phyloP scores from a whole-genome alignment of 345 rosid genomes.

The Limnanthes douglasii region DNA sequence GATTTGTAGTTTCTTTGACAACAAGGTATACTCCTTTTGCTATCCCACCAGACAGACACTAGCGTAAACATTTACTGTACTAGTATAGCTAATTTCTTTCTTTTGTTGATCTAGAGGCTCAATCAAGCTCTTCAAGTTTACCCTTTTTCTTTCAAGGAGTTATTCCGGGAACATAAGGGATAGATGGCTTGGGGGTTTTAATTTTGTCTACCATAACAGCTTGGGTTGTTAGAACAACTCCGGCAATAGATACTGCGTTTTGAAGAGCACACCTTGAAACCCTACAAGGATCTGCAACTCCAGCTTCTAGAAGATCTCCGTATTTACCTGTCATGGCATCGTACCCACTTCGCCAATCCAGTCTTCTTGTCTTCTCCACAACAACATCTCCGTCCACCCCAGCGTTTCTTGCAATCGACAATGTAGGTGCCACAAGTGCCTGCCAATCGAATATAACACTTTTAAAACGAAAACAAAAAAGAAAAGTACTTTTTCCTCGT shows the following conservation, averaged over 20 bases:
- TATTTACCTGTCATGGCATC: conserved; percentile 61
- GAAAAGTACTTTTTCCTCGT: too few species aligned
- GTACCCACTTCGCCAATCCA: conserved; percentile 59
- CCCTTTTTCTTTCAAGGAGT: conserved; percentile 24
- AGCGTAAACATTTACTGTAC: too few species aligned
- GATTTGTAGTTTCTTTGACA: too few species aligned
- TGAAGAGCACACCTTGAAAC: conserved; percentile 75
- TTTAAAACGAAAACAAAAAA: not conserved
- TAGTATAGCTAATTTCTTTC: too few species aligned
- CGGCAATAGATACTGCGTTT: conserved; percentile 74
- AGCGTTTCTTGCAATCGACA: conserved; percentile 63
- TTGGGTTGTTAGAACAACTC: conserved; percentile 62
- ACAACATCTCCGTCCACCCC: conserved; percentile 67
- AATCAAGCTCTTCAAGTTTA: too few species aligned
- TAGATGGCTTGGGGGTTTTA: conserved; percentile 39
- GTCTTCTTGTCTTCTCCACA: conserved; percentile 46
- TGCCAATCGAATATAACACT: conserved; percentile 10
- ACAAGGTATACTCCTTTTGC: too few species aligned
- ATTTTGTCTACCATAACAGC: conserved; percentile 65
- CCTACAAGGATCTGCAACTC: conserved; percentile 63
- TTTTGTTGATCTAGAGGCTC: too few species aligned
- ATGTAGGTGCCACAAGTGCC: conserved; percentile 75
- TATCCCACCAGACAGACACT: too few species aligned
- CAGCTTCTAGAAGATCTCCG: conserved; percentile 60
- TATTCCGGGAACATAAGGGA: conserved; percentile 71